Evolutionary conservation across 768 basidiomycete genomes (phyloP).

Genomic region (Clitopilus hobsonii): DNA sequence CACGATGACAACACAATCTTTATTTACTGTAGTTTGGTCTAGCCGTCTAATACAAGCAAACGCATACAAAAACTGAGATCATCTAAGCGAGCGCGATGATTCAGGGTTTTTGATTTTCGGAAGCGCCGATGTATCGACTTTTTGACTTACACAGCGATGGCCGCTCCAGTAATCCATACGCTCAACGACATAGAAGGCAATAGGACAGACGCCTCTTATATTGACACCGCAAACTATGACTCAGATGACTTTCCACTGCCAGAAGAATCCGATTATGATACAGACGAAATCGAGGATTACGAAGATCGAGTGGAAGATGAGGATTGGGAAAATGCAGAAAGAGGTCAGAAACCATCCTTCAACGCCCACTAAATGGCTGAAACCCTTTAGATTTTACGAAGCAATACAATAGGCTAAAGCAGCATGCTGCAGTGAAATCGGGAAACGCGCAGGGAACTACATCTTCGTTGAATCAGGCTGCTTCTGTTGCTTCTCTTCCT

Average conservation of each 20-base stretch:
- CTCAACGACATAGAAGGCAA: constrained; percentile 55
- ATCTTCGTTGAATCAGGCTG: constrained; percentile 44
- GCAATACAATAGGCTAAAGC: constrained; percentile 91
- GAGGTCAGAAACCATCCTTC: constrained; percentile 45
- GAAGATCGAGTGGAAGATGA: constrained; percentile 75
- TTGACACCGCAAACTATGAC: constrained; percentile 36
- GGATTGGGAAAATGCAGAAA: constrained; percentile 83
- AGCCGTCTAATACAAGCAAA: background rate
- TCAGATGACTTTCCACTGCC: constrained; percentile 25
- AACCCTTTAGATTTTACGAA: constrained; percentile 86
- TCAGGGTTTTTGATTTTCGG: background rate
- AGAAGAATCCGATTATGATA: constrained; percentile 33
- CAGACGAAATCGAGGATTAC: constrained; percentile 40
- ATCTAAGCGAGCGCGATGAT: background rate
- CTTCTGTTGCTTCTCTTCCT: constrained; percentile 59
- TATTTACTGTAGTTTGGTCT: background rate
- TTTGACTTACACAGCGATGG: constrained; percentile 3
- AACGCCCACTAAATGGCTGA: constrained; percentile 2
- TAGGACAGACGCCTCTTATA: constrained; percentile 32
- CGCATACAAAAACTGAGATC: background rate
- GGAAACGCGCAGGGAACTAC: constrained; percentile 60
- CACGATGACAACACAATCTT: background rate
- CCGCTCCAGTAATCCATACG: constrained; percentile 41
- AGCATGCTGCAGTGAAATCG: constrained; percentile 82
- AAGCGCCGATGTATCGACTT: background rate